Evolutionary conservation across 495 filamentous ascomycete species (phyloP), one percentile per base, ranked within the genome.

Genomic region (Penicillium manginii): DNA sequence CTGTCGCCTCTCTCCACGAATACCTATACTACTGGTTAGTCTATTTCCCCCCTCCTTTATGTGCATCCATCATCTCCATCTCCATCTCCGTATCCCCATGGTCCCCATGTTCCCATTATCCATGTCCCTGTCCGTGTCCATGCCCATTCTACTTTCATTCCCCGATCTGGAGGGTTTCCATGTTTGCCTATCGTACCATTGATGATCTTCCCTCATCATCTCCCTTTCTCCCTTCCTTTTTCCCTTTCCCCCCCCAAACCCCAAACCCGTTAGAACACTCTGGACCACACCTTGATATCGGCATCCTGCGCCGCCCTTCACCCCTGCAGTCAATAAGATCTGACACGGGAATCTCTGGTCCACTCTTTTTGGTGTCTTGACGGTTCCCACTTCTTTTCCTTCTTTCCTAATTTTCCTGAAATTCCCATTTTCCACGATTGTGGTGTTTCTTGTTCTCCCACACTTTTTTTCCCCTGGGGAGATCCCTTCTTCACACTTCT

Each of bases 251-350:
- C 45, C 45, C 39, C 42, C 19, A 11, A 3, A 43, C 17, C 35
- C 18, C 32, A 32, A 37, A 54, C 39, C 12, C 39, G 52, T 55
- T 35, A 11, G 53, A 26, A 43, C 15, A 26, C 22, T 51, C 45
- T n/a, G 47, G 46, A 56, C 59, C 55, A 61, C 59, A 61, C 59
- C 66, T 66, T 64, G 63, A 69, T 64, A 69, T 66, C 59, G 61
- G 52, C 42, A 32, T 49, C 60, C 54, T 54, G 55, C 51, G 54
- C 53, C 51, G 54, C 55, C 39, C 58, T 47, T 47, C 59, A 66
- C 68, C 68, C 68, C 64, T 71, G 68, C 68, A 64, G 63, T 65
- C 58, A 57, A 61, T 63, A 62, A 55, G 61, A 67, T 67, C 63
- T 65, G 68, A 63, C 65, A 68, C 61, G 59, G 49, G 48, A 31